phyloP scores from a whole-genome alignment of 106 monocot genomes.

The Dendrobium chrysotoxum region DNA sequence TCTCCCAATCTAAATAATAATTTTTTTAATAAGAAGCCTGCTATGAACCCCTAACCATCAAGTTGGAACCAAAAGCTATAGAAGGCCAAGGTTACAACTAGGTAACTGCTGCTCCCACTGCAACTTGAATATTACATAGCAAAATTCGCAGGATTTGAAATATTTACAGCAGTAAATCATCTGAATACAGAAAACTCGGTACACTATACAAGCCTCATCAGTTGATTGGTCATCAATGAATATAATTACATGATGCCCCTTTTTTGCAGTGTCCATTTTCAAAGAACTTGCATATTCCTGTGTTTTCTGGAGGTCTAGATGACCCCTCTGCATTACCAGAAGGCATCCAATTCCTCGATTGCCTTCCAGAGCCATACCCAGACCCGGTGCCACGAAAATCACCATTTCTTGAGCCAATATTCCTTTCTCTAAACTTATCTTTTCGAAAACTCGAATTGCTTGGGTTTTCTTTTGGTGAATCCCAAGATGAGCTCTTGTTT shows the following conservation, averaged over 20 bases:
- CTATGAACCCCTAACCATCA: neutral
- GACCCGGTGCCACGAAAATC: constrained; percentile 7
- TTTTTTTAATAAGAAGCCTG: neutral
- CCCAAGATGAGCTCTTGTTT: constrained; percentile 18
- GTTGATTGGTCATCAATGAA: neutral
- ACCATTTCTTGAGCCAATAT: constrained; percentile 18
- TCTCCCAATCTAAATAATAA: neutral
- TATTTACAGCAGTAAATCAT: neutral
- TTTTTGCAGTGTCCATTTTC: constrained; percentile 5
- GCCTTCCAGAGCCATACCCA: constrained; percentile 22
- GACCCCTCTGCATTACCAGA: constrained; percentile 18
- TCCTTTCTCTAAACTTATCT: constrained; percentile 17
- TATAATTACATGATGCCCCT: neutral
- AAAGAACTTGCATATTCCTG: neutral
- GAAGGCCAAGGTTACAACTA: neutral
- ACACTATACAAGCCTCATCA: neutral
- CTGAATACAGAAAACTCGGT: neutral
- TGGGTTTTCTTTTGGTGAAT: constrained; percentile 21
- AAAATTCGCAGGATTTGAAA: neutral
- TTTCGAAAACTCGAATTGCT: constrained; percentile 14
- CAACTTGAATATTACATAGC: neutral
- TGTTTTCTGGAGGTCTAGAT: constrained; percentile 5
- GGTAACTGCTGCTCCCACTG: neutral
- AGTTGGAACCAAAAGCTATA: neutral
- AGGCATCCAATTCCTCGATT: constrained; percentile 14